These are phyloP conservation scores for Aspergillus awamori DNA, from an alignment of 2,329 filamentous ascomycete genomes.

Conservation along the genomic window DNA sequence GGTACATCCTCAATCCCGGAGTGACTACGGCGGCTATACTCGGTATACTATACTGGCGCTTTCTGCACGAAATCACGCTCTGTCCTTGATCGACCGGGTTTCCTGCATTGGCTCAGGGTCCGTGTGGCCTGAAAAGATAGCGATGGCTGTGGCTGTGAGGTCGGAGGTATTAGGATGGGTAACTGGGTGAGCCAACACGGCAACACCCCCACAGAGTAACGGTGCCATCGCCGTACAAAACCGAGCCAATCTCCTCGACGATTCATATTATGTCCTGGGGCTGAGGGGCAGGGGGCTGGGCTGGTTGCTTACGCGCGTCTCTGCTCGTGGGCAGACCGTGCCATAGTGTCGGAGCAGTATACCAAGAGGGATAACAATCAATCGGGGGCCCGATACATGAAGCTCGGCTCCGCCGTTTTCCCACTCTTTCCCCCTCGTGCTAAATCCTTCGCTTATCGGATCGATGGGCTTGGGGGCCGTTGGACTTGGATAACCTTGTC, in stretches of 20 bases:
- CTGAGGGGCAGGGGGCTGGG: background rate
- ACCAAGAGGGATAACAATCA: slow-evolving; percentile 2
- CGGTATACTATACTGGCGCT: background rate
- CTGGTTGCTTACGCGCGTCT: background rate
- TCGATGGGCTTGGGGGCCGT: slow-evolving; percentile 15
- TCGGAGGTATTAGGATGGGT: too few relatives aligned
- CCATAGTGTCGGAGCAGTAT: slow-evolving; percentile 5
- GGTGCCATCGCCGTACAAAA: slow-evolving; percentile 3
- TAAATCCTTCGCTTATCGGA: slow-evolving; percentile 17
- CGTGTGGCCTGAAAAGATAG: slow-evolving; percentile 9
- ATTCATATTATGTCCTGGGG: too few relatives aligned
- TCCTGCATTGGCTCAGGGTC: slow-evolving; percentile 19
- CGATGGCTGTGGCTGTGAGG: too few relatives aligned
- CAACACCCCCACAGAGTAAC: background rate
- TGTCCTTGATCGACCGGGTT: slow-evolving; percentile 9
- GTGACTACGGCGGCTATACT: slow-evolving; percentile 6
- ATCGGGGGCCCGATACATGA: background rate
- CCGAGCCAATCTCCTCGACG: background rate
- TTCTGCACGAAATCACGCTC: background rate
- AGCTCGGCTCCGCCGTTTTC: background rate
- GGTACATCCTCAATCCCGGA: background rate
- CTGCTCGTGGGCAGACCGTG: background rate
- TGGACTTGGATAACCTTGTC: slow-evolving; percentile 7
- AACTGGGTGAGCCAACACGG: too few relatives aligned
- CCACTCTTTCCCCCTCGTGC: background rate